Evolutionary conservation across 202 grass and related monocot genomes (phyloP).

Genomic region (Dendrocalamus latiflorus): DNA sequence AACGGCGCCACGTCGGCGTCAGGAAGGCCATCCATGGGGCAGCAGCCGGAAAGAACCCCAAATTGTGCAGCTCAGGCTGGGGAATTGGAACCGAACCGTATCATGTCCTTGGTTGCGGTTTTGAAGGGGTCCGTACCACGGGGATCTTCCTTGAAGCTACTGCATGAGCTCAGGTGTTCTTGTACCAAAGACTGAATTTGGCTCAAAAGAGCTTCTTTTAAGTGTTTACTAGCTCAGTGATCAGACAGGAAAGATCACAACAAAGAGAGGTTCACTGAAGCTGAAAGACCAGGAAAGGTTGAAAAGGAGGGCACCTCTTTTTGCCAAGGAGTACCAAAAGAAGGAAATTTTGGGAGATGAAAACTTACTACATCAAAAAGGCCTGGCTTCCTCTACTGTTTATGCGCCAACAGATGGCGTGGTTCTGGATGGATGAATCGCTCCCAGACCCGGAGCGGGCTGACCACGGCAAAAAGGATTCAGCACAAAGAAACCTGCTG

Average conservation of each 20-base stretch:
- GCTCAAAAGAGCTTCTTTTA: not conserved
- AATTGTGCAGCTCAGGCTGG: not conserved
- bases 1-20: constrained; percentile 13
- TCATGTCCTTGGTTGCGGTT: too few relatives aligned
- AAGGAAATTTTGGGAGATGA: not conserved
- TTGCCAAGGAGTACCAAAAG: not conserved
- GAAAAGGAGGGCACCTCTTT: not conserved
- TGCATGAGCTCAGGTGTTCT: not conserved
- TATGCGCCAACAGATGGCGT: not conserved
- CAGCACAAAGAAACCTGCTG: not conserved
- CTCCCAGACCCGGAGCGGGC: not conserved
- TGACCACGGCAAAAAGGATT: not conserved
- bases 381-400: not conserved
- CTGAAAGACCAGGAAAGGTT: not conserved
- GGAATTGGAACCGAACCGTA: not conserved
- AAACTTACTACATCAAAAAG: not conserved
- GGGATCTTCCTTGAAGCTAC: not conserved
- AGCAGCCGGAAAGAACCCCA: not conserved
- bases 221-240: not conserved
- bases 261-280: not conserved
- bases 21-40: constrained; percentile 32
- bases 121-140: not conserved
- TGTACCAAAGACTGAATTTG: not conserved
- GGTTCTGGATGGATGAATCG: not conserved
- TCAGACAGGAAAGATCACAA: not conserved